Percentiles rank a stretch among this genome's conserved stretches.
These are phyloP conservation scores for Leucocoprinus birnbaumii DNA, from an alignment of 768 basidiomycete species.

Conservation along the genomic window DNA sequence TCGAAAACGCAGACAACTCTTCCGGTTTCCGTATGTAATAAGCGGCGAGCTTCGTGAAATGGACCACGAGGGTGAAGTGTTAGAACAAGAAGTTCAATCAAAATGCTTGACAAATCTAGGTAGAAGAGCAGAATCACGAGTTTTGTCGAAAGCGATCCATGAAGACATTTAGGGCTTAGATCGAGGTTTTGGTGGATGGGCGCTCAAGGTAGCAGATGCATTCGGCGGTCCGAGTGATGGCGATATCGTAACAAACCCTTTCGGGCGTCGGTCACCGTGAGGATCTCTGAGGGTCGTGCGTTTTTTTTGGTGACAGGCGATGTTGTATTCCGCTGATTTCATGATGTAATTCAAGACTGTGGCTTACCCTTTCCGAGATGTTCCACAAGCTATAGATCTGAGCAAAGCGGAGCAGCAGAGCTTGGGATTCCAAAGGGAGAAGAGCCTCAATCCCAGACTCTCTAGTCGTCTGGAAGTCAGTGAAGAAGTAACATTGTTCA, in stretches of 20 bases:
- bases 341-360: not conserved
- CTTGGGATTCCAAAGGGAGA: not conserved
- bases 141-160: not conserved
- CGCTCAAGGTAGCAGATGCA: not conserved
- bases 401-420: not conserved
- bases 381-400: too few species aligned
- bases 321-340: not conserved
- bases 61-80: too few species aligned
- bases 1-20: not conserved
- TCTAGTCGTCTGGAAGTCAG: too few species aligned
- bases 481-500: too few species aligned
- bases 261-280: not conserved
- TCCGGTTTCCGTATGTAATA: not conserved
- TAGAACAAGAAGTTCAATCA: too few species aligned
- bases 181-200: not conserved
- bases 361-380: too few species aligned
- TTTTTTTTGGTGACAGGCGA: too few species aligned
- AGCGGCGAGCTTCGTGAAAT: not conserved
- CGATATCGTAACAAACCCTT: not conserved
- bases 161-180: not conserved
- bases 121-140: too few species aligned
- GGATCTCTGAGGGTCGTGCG: not conserved
- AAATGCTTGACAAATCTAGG: too few species aligned
- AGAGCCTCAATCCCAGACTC: not conserved
- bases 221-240: not conserved